Base-by-base conservation (phyloP, 108 stramenopile genomes). In the Cylindrotheca fusiformis region DNA sequence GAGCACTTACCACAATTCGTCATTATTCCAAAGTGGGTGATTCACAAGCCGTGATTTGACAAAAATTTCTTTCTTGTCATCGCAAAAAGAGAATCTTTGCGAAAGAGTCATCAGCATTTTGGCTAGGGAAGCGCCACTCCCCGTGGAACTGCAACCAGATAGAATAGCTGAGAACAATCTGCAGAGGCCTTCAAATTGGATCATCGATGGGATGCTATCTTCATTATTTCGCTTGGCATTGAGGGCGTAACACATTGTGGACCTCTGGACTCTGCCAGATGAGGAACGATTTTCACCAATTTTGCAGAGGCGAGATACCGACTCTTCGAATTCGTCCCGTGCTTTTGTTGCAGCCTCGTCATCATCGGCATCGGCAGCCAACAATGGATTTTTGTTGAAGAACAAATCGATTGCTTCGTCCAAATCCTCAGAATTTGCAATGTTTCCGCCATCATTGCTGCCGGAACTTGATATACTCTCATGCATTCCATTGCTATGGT, bases 41-140 rank as follows among this genome's bases (percentile, higher is more conserved):
- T 71, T 67, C 27, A 57, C 52, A 1, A 90, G 60, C 28, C 54
- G 55, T 18, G 52, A 69, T 25, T 80, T 83, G 4, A 86, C 73
- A 58, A 77, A 85, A 1, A 81, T 22, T 32, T 63, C 59, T 54
- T 74, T 56, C 12, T 29, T 48, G 29, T 62, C 62, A 18, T 58
- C 46, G 4, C 56, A 41, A 26, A 74, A 57, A 36, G 71, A 87
- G 60, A 87, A 90, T 23, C 80, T 84, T 52, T 85, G 80, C 6
- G 78, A 64, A 0, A 90, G 79, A 71, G 83, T 85, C 84, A 90
- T 90, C 4, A 68, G 57, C 84, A 90, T 79, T 67, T 85, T 87
- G 1, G 86, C 82, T 49, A 74, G 83, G 18, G 84, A 71, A 17
- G 85, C 74, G 49, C 82, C 84, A 24, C 69, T 57, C 8, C 72